Conservation (phyloP, 2,329 filamentous ascomycete genomes). For the Cladophialophora bantiana region DNA sequence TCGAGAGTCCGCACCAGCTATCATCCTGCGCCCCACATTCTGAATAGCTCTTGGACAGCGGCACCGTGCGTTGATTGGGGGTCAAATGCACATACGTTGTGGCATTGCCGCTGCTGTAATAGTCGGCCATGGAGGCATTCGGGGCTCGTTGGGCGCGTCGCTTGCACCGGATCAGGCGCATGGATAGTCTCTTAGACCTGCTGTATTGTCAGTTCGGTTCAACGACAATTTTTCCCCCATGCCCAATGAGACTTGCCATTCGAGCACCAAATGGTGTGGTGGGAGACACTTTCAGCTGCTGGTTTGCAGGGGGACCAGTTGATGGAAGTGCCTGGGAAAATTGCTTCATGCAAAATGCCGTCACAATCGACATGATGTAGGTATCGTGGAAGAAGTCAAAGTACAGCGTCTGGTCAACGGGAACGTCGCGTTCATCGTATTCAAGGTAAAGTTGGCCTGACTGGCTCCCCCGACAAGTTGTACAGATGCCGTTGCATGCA, state of each 20-base stretch:
- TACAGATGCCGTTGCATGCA: too few species aligned
- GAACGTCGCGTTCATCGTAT: too few species aligned
- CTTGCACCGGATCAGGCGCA: slow-evolving; percentile 67
- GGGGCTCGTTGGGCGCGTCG: slow-evolving; percentile 55
- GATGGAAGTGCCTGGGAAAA: slow-evolving; percentile 62
- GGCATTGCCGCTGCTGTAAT: slow-evolving; percentile 61
- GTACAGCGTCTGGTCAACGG: too few species aligned
- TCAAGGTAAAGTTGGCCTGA: too few species aligned
- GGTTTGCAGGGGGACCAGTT: slow-evolving; percentile 61
- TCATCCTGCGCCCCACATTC: slow-evolving; percentile 72
- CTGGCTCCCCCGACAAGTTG: too few species aligned
- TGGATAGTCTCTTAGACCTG: slow-evolving; percentile 73
- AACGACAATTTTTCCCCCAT: neutral
- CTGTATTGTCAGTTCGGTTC: neutral
- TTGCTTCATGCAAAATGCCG: too few species aligned
- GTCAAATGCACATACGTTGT: slow-evolving; percentile 77
- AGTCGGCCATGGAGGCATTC: slow-evolving; percentile 37
- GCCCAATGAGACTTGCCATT: slow-evolving; percentile 51
- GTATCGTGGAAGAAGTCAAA: too few species aligned
- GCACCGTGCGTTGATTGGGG: slow-evolving; percentile 75
- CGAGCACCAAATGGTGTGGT: slow-evolving; percentile 75
- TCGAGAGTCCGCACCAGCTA: slow-evolving; percentile 77
- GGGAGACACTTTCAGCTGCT: slow-evolving; percentile 71
- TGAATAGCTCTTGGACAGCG: slow-evolving; percentile 69
- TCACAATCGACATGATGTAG: too few species aligned